A percentile compares a stretch with the other conserved stretches of the same genome.
Evolutionary conservation across 2,329 filamentous ascomycete species (phyloP).

Genomic region (Apiospora kogelbergensis): DNA sequence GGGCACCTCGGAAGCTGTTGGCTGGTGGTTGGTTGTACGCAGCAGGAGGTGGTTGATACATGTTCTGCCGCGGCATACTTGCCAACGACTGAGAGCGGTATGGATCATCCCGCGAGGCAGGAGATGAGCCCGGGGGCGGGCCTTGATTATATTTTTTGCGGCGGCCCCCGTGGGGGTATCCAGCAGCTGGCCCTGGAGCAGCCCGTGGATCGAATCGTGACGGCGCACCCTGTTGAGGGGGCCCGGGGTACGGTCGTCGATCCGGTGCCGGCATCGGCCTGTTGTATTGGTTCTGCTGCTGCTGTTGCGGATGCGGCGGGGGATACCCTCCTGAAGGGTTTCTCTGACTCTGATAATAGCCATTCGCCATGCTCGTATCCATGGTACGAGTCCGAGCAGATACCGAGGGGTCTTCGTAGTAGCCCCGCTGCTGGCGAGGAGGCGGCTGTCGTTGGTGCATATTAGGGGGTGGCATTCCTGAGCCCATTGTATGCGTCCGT

Average conservation of each 20-base stretch:
- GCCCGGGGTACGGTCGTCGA: constrained; percentile 69
- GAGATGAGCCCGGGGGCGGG: constrained; percentile 38
- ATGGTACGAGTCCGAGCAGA: constrained; percentile 42
- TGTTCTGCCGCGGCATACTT: constrained; percentile 68
- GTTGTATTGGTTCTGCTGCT: constrained; percentile 28
- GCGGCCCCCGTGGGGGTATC: constrained; percentile 46
- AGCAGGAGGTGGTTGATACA: constrained; percentile 65
- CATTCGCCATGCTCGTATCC: constrained; percentile 46
- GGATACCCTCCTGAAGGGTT: constrained; percentile 51
- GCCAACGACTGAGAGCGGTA: constrained; percentile 95
- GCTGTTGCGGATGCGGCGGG: constrained; percentile 24
- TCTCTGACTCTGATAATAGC: constrained; percentile 55
- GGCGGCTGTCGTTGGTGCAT: constrained; percentile 67
- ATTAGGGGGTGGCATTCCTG: constrained; percentile 31
- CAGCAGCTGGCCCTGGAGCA: constrained; percentile 42
- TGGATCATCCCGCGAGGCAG: constrained; percentile 79
- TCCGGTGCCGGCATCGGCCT: constrained; percentile 48
- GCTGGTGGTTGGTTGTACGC: constrained; percentile 66
- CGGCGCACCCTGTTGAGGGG: constrained; percentile 36
- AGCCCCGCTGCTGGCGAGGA: constrained; percentile 33
- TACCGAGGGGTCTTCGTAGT: constrained; percentile 35
- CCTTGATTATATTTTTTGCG: constrained; percentile 63
- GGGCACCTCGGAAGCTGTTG: constrained; percentile 76
- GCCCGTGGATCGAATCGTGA: constrained; percentile 65
- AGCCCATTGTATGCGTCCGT: constrained; percentile 78